Conservation (phyloP, 2,329 filamentous ascomycete genomes). For the Pseudocercospora eumusae region DNA sequence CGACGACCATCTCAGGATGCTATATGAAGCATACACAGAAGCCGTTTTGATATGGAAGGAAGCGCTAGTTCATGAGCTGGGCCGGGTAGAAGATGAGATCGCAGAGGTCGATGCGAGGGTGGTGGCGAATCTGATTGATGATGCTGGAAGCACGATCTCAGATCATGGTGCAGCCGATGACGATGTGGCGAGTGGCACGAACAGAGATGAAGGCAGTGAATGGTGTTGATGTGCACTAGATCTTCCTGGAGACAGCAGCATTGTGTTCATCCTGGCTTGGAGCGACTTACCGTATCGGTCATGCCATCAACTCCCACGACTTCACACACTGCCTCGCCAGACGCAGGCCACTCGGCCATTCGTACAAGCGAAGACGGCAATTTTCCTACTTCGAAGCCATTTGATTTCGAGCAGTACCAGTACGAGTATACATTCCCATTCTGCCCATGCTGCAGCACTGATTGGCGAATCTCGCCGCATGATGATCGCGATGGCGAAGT, state of each 20-base stretch:
- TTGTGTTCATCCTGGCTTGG: not conserved
- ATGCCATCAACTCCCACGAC: not conserved
- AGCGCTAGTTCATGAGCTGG: not conserved
- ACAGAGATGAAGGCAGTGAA: not conserved
- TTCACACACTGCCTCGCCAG: not conserved
- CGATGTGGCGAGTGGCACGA: not conserved
- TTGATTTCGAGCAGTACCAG: slow-evolving; percentile 8
- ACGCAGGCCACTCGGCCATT: not conserved
- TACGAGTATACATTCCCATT: slow-evolving; percentile 14
- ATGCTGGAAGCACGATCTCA: not conserved
- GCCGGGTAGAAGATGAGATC: not conserved
- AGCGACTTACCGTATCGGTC: not conserved
- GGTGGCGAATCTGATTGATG: not conserved
- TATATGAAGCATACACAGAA: not conserved
- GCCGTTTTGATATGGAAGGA: not conserved
- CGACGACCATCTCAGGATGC: not conserved
- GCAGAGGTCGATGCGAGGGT: not conserved
- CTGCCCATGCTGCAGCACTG: slow-evolving; percentile 13
- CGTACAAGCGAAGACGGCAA: not conserved
- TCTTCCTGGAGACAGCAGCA: not conserved
- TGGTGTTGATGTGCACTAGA: not conserved
- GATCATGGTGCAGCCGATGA: not conserved
- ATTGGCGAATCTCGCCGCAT: slow-evolving; percentile 5
- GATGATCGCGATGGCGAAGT: slow-evolving; percentile 3
- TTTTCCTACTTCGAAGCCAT: not conserved